Percentiles rank a stretch among this genome's conserved stretches.
Evolutionary conservation across 805 yeast genomes (phyloP).

Genomic region (Saturnispora ahearnii): DNA sequence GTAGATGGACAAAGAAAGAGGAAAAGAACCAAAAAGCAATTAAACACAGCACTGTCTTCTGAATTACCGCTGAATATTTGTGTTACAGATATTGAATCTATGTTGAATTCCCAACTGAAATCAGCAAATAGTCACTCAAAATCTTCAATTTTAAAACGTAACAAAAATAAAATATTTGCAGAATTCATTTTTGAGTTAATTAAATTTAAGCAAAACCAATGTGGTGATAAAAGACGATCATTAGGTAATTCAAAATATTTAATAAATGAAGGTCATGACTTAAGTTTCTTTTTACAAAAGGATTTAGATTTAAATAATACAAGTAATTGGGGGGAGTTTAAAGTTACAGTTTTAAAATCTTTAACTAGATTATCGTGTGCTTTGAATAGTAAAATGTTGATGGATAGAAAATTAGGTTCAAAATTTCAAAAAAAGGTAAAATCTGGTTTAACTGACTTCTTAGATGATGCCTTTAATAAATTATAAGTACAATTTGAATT

Average conservation of each 20-base stretch:
- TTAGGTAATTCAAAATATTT: constrained; percentile 23
- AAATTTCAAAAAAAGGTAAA: background rate
- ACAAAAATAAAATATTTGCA: constrained; percentile 21
- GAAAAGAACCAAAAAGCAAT: constrained; percentile 16
- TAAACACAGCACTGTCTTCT: constrained; percentile 3
- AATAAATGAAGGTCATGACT: constrained; percentile 9
- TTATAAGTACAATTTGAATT: background rate
- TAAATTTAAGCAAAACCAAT: constrained; percentile 15
- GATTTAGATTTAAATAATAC: constrained; percentile 3
- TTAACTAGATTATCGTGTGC: constrained; percentile 9
- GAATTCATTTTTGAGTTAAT: constrained; percentile 22
- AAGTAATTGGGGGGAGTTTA: constrained; percentile 14
- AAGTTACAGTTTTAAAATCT: constrained; percentile 10
- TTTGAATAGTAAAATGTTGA: constrained; percentile 9
- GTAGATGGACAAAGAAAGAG: constrained; percentile 10
- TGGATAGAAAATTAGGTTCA: constrained; percentile 4
- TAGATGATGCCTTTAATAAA: constrained; percentile 10
- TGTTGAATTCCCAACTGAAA: constrained; percentile 20
- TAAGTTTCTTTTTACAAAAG: constrained; percentile 11
- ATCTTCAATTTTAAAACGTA: constrained; percentile 17
- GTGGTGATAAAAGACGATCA: constrained; percentile 14
- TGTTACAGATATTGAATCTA: constrained; percentile 15
- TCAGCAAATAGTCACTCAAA: constrained; percentile 20
- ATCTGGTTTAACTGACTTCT: constrained; percentile 1
- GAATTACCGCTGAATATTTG: constrained; percentile 18